Conservation (phyloP, 371 early-diverging fungal species). For the Capillidium rhysosporum region DNA sequence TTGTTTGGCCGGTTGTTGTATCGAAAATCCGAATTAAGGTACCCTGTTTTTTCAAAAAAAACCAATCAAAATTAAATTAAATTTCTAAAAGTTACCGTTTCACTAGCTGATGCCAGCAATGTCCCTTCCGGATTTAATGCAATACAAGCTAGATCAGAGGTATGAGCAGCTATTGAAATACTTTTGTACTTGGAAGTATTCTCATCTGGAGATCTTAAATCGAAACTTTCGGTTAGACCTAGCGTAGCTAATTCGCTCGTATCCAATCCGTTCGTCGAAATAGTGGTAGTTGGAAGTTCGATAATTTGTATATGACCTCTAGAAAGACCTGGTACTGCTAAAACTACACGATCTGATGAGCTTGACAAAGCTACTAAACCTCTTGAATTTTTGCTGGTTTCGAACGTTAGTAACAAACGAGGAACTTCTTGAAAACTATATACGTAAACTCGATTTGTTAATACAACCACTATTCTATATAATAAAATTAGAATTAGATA, state of each 20-base stretch:
- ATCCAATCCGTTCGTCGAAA: conserved; percentile 7
- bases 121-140: conserved; percentile 57
- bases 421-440: conserved; percentile 55
- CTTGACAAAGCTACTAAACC: conserved; percentile 46
- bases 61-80: not conserved
- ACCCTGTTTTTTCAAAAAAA: conserved; percentile 18
- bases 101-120: conserved; percentile 61
- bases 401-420: conserved; percentile 53
- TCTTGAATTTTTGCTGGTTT: conserved; percentile 63
- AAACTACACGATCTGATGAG: conserved; percentile 30
- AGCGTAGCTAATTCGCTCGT: not conserved
- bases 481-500: not conserved
- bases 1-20: conserved; percentile 42
- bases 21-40: conserved; percentile 83
- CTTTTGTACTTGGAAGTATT: conserved; percentile 8
- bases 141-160: conserved; percentile 45
- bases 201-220: conserved; percentile 7
- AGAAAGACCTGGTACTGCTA: conserved; percentile 56
- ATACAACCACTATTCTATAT: conserved; percentile 55
- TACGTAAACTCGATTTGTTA: conserved; percentile 63
- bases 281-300: conserved; percentile 41
- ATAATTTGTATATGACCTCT: conserved; percentile 74
- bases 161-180: conserved; percentile 60
- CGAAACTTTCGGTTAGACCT: not conserved
- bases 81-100: conserved; percentile 20